Conservation (phyloP, 306 rosid genomes). For the Casuarina glauca region DNA sequence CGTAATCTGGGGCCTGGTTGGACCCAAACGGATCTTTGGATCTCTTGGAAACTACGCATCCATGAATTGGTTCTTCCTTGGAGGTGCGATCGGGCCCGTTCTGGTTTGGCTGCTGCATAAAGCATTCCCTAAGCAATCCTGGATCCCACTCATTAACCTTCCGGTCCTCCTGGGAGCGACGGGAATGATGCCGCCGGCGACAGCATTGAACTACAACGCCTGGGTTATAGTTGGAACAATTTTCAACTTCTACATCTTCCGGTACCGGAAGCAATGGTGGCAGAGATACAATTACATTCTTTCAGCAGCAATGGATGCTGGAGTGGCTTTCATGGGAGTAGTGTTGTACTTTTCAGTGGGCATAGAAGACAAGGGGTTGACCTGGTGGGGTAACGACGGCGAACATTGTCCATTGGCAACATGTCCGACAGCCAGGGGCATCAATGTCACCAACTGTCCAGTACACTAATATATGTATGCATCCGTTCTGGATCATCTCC, state of each 20-base stretch:
- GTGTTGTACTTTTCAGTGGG: slow-evolving; percentile 56
- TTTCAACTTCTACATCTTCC: slow-evolving; percentile 75
- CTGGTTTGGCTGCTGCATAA: slow-evolving; percentile 69
- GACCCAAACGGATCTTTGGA: slow-evolving; percentile 73
- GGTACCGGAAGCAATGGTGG: slow-evolving; percentile 83
- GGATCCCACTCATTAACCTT: slow-evolving; percentile 83
- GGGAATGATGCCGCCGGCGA: slow-evolving; percentile 72
- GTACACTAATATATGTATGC: slow-evolving; percentile 16
- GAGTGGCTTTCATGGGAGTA: slow-evolving; percentile 84
- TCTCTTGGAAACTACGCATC: slow-evolving; percentile 57
- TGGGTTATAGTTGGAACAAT: slow-evolving; percentile 71
- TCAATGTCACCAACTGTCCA: slow-evolving; percentile 54
- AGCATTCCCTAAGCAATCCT: slow-evolving; percentile 64
- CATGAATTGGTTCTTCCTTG: slow-evolving; percentile 87
- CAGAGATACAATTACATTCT: slow-evolving; percentile 85
- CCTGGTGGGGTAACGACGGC: slow-evolving; percentile 77
- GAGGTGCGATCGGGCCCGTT: slow-evolving; percentile 72
- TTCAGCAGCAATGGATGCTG: slow-evolving; percentile 83
- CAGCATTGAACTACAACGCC: slow-evolving; percentile 75
- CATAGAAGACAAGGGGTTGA: slow-evolving; percentile 46
- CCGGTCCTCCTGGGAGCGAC: slow-evolving; percentile 86
- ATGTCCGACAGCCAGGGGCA: slow-evolving; percentile 78
- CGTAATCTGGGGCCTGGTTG: slow-evolving; percentile 84
- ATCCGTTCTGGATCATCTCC: neutral
- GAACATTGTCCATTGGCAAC: slow-evolving; percentile 70